phyloP scores from a whole-genome alignment of 805 yeast genomes.

The Candida takata region DNA sequence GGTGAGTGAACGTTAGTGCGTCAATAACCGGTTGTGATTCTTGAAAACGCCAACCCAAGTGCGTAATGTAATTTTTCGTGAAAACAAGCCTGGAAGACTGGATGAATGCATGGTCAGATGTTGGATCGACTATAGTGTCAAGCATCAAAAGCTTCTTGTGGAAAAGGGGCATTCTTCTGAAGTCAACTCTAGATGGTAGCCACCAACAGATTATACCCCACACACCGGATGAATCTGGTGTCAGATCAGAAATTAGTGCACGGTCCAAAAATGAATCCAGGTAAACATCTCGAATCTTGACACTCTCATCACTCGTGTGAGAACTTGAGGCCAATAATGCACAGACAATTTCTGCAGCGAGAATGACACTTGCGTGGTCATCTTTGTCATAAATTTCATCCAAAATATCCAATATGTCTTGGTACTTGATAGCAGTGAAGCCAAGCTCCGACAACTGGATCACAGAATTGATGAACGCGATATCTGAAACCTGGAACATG shows the following conservation, averaged over 20 bases:
- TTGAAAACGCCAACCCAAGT: slow-evolving; percentile 50
- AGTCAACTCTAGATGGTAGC: slow-evolving; percentile 58
- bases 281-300: slow-evolving; percentile 37
- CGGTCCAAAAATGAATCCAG: slow-evolving; percentile 36
- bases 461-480: slow-evolving; percentile 46
- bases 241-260: slow-evolving; percentile 50
- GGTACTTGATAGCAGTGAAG: slow-evolving; percentile 35
- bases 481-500: slow-evolving; percentile 59
- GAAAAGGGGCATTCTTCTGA: slow-evolving; percentile 54
- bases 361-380: slow-evolving; percentile 73
- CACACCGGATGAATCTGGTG: slow-evolving; percentile 64
- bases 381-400: slow-evolving; percentile 47
- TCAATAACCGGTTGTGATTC: slow-evolving; percentile 38
- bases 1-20: slow-evolving; percentile 45
- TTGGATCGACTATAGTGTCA: slow-evolving; percentile 38
- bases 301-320: slow-evolving; percentile 29
- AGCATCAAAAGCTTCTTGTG: slow-evolving; percentile 34
- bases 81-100: slow-evolving; percentile 57
- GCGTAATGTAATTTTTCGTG: slow-evolving; percentile 41
- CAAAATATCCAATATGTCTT: slow-evolving; percentile 47
- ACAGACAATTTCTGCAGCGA: slow-evolving; percentile 60
- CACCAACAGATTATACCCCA: slow-evolving; percentile 79
- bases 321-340: slow-evolving; percentile 52
- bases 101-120: slow-evolving; percentile 57
- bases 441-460: slow-evolving; percentile 42